A percentile compares a stretch with the other conserved stretches of the same genome.
phyloP scores from a whole-genome alignment of 1,284 basidiomycete species.

The Cryptococcus maquisensis region DNA sequence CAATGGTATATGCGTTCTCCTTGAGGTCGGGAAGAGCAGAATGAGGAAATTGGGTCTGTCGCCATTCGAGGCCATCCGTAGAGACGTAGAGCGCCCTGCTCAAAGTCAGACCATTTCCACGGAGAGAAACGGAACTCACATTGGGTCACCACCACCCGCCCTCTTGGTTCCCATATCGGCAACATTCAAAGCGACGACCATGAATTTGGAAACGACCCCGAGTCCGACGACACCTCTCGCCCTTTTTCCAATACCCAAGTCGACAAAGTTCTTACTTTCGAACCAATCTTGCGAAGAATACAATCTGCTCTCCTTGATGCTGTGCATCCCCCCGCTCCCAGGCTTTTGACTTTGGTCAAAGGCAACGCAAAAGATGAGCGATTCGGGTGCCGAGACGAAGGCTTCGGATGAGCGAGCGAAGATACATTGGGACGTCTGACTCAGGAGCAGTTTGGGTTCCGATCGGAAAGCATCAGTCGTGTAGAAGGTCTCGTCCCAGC shows the following conservation, averaged over 20 bases:
- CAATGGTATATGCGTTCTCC: slow-evolving; percentile 79
- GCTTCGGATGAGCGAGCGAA: slow-evolving; percentile 79
- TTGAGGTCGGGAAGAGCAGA: slow-evolving; percentile 40
- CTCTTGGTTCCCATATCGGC: slow-evolving; percentile 15
- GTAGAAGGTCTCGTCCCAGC: slow-evolving; percentile 84
- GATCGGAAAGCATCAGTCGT: slow-evolving; percentile 74
- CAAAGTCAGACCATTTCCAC: neutral
- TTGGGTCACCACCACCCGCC: slow-evolving; percentile 59
- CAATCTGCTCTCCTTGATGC: slow-evolving; percentile 62
- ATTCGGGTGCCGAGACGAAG: slow-evolving; percentile 66
- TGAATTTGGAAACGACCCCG: slow-evolving; percentile 84
- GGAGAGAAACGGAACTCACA: slow-evolving; percentile 24
- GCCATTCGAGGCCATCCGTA: slow-evolving; percentile 72
- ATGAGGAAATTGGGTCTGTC: slow-evolving; percentile 48
- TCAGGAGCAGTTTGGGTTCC: slow-evolving; percentile 58
- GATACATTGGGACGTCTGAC: slow-evolving; percentile 69
- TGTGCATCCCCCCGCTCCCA: slow-evolving; percentile 49
- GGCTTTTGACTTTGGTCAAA: slow-evolving; percentile 61
- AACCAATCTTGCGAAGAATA: slow-evolving; percentile 83
- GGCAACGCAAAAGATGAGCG: slow-evolving; percentile 81
- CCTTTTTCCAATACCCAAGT: slow-evolving; percentile 73
- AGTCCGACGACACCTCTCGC: slow-evolving; percentile 80
- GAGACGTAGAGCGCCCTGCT: slow-evolving; percentile 70
- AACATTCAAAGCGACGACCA: slow-evolving; percentile 75
- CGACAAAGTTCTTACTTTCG: slow-evolving; percentile 60